Evolutionary conservation across 768 basidiomycete species (phyloP), one percentile per base, ranked within the genome.

Genomic region (Kwoniella sp.): DNA sequence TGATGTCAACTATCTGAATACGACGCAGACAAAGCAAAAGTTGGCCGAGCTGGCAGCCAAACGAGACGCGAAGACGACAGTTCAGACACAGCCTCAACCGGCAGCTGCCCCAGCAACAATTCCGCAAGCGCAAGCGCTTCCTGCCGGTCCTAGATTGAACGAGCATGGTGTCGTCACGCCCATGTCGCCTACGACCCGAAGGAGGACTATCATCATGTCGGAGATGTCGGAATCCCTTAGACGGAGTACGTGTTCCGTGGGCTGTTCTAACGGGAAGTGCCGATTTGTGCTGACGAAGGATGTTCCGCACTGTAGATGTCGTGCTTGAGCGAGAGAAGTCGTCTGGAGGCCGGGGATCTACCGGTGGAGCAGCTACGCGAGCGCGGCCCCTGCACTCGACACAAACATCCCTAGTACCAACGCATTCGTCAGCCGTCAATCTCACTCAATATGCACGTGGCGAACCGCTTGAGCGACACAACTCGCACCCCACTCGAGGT

Each of bases 161-260:
- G 61, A 65, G 17, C 62, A 48, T 31, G 68, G 71, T 2, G 63
- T 65, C 13, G 68, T 66, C 17, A 51, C 66, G 65, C 76, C 76
- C 8, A 63, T 70, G 58, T 69, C 72, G 4, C 76, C 76, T 8
- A 75, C 74, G 0, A 74, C 76, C 1, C 59, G 67, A 25, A 65
- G 76, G 28, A 60, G 76, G 53, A 63, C 57, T 15, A 78, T 78
- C 25, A 78, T 78, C 54, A 72, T 71, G 62, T 56, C 72, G 38
- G 76, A 78, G 51, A 75, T 78, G 74, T 72, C 70, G 15, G 74
- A 75, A 64, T 75, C 74, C 15, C 57, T 78, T 2, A 52, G 76
- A 12, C 45, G 64, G 29, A 78, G 76, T 78, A 54, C 70, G 76
- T 74, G 25, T 4, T 31, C n/a, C 4, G 34, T 45, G n/a, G 37